Conservation (phyloP, 2,329 filamentous ascomycete genomes). For the Xenosphaeropsis pyriputrescens region DNA sequence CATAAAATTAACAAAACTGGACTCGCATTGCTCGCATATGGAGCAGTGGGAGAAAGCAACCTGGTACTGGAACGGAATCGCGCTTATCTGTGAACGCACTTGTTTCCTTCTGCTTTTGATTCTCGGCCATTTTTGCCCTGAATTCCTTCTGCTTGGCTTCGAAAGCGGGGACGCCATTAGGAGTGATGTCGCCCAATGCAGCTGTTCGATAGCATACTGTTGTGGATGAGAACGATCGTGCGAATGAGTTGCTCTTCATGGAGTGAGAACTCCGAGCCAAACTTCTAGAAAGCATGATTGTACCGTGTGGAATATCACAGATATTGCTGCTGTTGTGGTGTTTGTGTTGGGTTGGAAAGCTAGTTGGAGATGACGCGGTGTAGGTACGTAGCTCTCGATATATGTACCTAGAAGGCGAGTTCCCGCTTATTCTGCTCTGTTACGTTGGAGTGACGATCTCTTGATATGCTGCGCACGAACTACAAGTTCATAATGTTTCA, state of each 20-base stretch:
- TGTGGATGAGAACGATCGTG: constrained; percentile 43
- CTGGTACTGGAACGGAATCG: constrained; percentile 25
- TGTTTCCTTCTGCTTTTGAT: constrained; percentile 68
- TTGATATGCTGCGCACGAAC: too few relatives aligned
- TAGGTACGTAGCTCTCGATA: too few relatives aligned
- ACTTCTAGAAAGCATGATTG: constrained; percentile 15
- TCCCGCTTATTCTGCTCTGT: too few relatives aligned
- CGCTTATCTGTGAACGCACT: constrained; percentile 44
- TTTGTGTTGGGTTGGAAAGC: too few relatives aligned
- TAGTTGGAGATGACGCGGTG: neutral
- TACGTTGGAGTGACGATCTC: too few relatives aligned
- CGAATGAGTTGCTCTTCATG: constrained; percentile 25
- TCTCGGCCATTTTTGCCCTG: constrained; percentile 64
- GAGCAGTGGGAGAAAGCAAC: constrained; percentile 24
- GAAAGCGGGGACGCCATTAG: constrained; percentile 60
- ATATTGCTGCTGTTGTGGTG: constrained; percentile 1
- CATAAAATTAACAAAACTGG: constrained; percentile 3
- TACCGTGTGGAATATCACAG: constrained; percentile 15
- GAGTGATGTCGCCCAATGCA: constrained; percentile 73
- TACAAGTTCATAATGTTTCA: too few relatives aligned
- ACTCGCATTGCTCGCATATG: constrained; percentile 27
- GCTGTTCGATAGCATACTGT: constrained; percentile 28
- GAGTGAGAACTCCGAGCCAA: constrained; percentile 10
- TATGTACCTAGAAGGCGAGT: too few relatives aligned
- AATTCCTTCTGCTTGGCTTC: constrained; percentile 75